phyloP scores from a whole-genome alignment of 352 stramenopile genomes.

The Pythium oligandrum region DNA sequence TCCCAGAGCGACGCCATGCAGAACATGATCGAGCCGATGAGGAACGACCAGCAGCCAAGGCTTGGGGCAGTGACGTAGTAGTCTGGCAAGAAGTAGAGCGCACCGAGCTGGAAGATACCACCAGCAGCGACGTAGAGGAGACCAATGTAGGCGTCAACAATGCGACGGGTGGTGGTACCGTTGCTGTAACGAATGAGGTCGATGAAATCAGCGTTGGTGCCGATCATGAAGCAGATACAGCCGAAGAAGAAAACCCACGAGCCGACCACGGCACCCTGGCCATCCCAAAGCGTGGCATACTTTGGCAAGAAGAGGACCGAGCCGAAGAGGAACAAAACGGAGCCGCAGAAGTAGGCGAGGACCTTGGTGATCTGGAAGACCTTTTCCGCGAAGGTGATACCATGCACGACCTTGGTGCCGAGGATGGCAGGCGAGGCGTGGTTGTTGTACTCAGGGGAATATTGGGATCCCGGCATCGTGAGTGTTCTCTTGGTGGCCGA shows the following conservation, averaged over 20 bases:
- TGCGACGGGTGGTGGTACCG: conserved; percentile 34
- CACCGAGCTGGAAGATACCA: conserved; percentile 69
- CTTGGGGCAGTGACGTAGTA: conserved; percentile 64
- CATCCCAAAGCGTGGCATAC: conserved; percentile 53
- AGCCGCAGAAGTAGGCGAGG: conserved; percentile 53
- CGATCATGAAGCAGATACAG: conserved; percentile 61
- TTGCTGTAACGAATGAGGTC: conserved; percentile 52
- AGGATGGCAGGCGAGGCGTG: conserved; percentile 8
- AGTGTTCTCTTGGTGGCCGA: too few relatives aligned
- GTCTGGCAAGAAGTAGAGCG: conserved; percentile 72
- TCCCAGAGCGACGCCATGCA: conserved; percentile 53
- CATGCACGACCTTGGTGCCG: conserved; percentile 4
- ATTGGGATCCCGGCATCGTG: too few relatives aligned
- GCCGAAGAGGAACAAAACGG: conserved; percentile 65
- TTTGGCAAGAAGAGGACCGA: conserved; percentile 83
- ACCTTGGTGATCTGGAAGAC: conserved; percentile 48
- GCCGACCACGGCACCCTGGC: conserved; percentile 53
- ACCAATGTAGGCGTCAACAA: conserved; percentile 55
- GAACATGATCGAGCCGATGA: conserved; percentile 67
- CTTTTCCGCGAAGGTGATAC: conserved; percentile 29
- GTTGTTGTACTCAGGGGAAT: too few relatives aligned
- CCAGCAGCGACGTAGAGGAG: conserved; percentile 64
- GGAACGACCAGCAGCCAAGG: conserved; percentile 72
- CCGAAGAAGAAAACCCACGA: conserved; percentile 70
- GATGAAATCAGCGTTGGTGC: conserved; percentile 71